Conservation (phyloP, 1,284 basidiomycete species). For the Blastosporella zonata region DNA sequence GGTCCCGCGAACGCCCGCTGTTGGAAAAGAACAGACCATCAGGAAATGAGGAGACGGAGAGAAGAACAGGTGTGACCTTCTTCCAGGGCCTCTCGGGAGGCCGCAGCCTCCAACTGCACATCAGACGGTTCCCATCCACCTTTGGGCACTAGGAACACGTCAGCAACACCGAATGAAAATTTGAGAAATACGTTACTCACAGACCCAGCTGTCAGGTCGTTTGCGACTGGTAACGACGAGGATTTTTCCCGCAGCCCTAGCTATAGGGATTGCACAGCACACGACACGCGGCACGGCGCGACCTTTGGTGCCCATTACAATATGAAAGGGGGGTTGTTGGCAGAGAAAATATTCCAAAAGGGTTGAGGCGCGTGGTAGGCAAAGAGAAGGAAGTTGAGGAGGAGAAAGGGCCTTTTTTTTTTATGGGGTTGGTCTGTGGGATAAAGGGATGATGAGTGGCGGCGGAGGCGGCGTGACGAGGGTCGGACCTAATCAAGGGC, state of each 20-base stretch:
- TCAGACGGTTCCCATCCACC: constrained; percentile 82
- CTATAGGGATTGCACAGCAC: constrained; percentile 82
- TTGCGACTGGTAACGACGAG: constrained; percentile 80
- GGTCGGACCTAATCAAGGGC: constrained; percentile 18
- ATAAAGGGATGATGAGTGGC: neutral
- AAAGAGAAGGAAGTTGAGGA: neutral
- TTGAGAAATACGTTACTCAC: constrained; percentile 50
- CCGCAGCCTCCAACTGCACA: constrained; percentile 75
- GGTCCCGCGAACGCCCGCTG: constrained; percentile 26
- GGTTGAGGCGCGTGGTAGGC: constrained; percentile 5
- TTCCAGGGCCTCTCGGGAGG: constrained; percentile 85
- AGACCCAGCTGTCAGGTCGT: constrained; percentile 75
- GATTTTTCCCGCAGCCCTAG: constrained; percentile 66
- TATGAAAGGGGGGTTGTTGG: constrained; percentile 10
- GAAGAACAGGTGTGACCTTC: constrained; percentile 86
- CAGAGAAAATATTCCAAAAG: neutral
- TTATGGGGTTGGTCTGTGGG: neutral
- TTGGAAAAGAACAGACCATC: constrained; percentile 32
- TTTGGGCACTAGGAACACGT: constrained; percentile 64
- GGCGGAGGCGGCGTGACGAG: neutral
- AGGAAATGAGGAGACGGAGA: constrained; percentile 69
- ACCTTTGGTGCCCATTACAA: constrained; percentile 71
- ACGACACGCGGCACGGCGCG: constrained; percentile 75
- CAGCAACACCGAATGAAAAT: constrained; percentile 8
- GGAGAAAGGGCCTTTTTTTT: neutral